A percentile compares a stretch with the other conserved stretches of the same genome.
These are phyloP conservation scores for Apiospora phragmitis DNA, from an alignment of 2,329 filamentous ascomycete genomes.

Conservation along the genomic window DNA sequence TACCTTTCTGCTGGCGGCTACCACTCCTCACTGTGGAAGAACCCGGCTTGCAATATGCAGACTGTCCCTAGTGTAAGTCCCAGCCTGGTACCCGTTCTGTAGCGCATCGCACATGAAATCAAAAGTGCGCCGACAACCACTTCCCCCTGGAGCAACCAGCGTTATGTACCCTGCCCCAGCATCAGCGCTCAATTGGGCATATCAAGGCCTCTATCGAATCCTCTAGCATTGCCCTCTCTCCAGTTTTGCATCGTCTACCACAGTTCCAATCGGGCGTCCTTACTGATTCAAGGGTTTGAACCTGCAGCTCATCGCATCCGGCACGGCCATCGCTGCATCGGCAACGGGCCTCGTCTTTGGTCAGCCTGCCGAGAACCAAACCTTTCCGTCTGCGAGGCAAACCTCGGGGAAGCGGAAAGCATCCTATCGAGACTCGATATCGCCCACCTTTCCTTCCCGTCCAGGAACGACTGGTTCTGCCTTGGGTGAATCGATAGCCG, in stretches of 20 bases:
- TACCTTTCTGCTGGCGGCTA: slow-evolving; percentile 35
- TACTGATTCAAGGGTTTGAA: slow-evolving; percentile 6
- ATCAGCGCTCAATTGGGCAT: neutral
- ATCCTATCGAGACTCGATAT: slow-evolving; percentile 35
- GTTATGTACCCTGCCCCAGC: neutral
- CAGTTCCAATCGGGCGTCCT: neutral
- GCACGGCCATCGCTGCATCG: slow-evolving; percentile 62
- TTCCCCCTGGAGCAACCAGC: neutral
- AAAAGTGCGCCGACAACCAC: neutral
- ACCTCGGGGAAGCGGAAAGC: slow-evolving; percentile 33
- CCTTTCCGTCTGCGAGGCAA: slow-evolving; percentile 31
- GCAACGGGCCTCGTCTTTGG: slow-evolving; percentile 60
- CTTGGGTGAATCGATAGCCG: slow-evolving; percentile 28
- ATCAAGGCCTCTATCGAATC: neutral
- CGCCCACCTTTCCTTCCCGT: slow-evolving; percentile 36
- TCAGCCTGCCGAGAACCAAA: slow-evolving; percentile 46
- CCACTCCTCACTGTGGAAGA: slow-evolving; percentile 21
- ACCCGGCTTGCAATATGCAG: slow-evolving; percentile 50
- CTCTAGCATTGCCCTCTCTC: neutral
- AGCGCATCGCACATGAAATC: slow-evolving; percentile 4
- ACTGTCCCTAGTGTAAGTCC: slow-evolving; percentile 53
- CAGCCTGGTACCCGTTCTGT: neutral
- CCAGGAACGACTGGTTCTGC: slow-evolving; percentile 44
- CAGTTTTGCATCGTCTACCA: neutral
- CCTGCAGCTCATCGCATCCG: slow-evolving; percentile 59